Conservation (phyloP, 495 filamentous ascomycete species). For the Friedmanniomyces endolithicus region DNA sequence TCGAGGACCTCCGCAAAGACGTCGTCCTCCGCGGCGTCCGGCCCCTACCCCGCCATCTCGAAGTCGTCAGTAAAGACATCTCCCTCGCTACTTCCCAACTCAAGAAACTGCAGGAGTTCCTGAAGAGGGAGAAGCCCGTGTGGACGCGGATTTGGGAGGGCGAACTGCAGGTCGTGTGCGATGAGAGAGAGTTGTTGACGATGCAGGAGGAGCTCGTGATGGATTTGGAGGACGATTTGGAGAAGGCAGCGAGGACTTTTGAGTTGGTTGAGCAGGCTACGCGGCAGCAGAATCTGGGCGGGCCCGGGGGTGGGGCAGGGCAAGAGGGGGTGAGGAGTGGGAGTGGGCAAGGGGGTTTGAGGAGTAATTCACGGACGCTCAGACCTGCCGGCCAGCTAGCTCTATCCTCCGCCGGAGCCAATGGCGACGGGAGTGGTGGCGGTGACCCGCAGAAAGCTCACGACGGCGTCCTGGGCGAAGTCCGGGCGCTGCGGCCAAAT, state of each 20-base stretch:
- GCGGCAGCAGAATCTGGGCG: slow-evolving; percentile 78
- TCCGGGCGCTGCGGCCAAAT: slow-evolving; percentile 86
- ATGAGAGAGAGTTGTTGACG: slow-evolving; percentile 83
- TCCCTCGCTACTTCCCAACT: slow-evolving; percentile 68
- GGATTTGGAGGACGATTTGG: slow-evolving; percentile 86
- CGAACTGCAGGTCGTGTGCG: slow-evolving; percentile 85
- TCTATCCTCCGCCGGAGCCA: too few species aligned
- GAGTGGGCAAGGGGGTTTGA: neutral
- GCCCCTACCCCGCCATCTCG: slow-evolving; percentile 81
- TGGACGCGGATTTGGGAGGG: slow-evolving; percentile 99
- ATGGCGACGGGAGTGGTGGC: slow-evolving; percentile 41
- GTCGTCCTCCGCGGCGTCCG: slow-evolving; percentile 88
- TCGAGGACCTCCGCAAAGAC: slow-evolving; percentile 95
- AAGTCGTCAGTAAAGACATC: slow-evolving; percentile 77
- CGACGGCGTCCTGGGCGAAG: slow-evolving; percentile 83
- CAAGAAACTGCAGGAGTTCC: slow-evolving; percentile 88
- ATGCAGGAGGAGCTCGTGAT: slow-evolving; percentile 88
- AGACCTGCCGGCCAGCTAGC: slow-evolving; percentile 46
- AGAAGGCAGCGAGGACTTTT: slow-evolving; percentile 86
- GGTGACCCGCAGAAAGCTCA: slow-evolving; percentile 56
- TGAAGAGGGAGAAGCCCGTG: slow-evolving; percentile 79
- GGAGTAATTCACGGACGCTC: slow-evolving; percentile 30
- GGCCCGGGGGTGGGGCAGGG: neutral
- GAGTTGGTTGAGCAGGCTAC: slow-evolving; percentile 90
- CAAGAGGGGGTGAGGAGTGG: neutral